A percentile compares a stretch with the other conserved stretches of the same genome.
Conservation (phyloP, 306 rosid species). For the Prunus padus region DNA sequence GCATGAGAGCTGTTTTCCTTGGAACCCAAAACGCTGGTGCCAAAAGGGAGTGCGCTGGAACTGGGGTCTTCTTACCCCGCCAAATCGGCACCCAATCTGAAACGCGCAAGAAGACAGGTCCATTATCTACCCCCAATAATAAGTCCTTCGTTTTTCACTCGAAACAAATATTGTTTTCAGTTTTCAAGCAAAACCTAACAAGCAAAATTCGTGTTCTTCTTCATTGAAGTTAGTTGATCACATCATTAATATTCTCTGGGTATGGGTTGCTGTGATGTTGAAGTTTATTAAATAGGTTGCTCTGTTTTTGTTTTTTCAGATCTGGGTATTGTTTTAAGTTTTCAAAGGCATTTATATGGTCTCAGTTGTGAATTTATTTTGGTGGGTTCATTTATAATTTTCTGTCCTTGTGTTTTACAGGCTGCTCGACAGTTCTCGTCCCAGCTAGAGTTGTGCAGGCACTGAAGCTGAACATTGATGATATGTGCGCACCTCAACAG, state of each 20-base stretch:
- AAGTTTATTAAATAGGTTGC: background rate
- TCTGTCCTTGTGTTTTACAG: slow-evolving; percentile 22
- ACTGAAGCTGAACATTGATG: slow-evolving; percentile 48
- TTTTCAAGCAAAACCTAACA: background rate
- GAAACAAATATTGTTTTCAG: background rate
- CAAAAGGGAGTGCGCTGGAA: slow-evolving; percentile 56
- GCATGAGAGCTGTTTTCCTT: slow-evolving; percentile 47
- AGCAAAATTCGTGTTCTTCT: background rate
- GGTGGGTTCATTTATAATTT: background rate
- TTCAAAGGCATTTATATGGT: background rate
- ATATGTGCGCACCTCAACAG: slow-evolving; percentile 2
- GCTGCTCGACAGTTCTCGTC: slow-evolving; percentile 49
- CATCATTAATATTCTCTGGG: background rate
- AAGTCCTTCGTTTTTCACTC: background rate
- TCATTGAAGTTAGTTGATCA: slow-evolving; percentile 3
- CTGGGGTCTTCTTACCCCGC: slow-evolving; percentile 89
- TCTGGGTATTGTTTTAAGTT: background rate
- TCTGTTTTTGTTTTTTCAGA: background rate
- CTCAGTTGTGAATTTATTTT: background rate
- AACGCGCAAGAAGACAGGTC: slow-evolving; percentile 47
- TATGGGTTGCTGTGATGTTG: background rate
- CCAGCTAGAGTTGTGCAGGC: slow-evolving; percentile 74
- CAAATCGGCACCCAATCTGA: slow-evolving; percentile 27
- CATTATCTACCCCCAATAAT: background rate
- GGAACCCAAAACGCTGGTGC: slow-evolving; percentile 22